Evolutionary conservation across 495 filamentous ascomycete species (phyloP), one percentile per base, ranked within the genome.

Genomic region (Margaritispora aquatica): DNA sequence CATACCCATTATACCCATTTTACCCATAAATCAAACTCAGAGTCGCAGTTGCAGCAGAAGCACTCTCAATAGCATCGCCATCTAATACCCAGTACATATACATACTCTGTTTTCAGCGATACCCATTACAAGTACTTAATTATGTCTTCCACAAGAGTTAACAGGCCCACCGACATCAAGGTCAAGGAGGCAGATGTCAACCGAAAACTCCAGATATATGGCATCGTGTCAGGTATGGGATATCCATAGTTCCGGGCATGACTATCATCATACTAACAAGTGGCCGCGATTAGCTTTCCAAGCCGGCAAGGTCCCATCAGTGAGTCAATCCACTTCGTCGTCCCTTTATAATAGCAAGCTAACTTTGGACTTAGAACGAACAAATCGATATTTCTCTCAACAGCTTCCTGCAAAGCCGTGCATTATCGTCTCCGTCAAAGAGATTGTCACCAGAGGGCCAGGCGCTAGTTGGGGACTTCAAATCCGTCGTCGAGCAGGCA

Each of bases 351-450:
- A 54, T 38, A 34, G 5, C 21, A 51, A 51, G 27, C 20, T 57
- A 23, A 54, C 26, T 23, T 17, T 13, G 5, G 26, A 50, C 17
- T 38, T 41, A 67, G 65, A 98, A 98, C 74, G 88, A 92, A 61
- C 94, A 98, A 77, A 96, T 96, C 71, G 94, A 97, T 76, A 80
- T 96, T 17, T 91, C 93, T 22, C 73, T 98, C 67, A 96, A 96
- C 77, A 91, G 84, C 64, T 87, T 88, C 65, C 78, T 96, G 50
- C 75, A 75, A 27, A 88, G 84, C 55, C 81, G 77, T 64, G 72
- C 86, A 19, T 76, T 96, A 50, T 63, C 81, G 7, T 83, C 72
- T 17, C 94, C 94, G 3, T 89, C 92, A 0, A 71, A 80, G 47
- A 86, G 88, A 71, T 84, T 98, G 9, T 97, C 93, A 0, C 55